Percentiles rank a stretch among this genome's conserved stretches.
Evolutionary conservation across 1,284 basidiomycete species (phyloP).

Genomic region (Ustanciosporium gigantosporum): DNA sequence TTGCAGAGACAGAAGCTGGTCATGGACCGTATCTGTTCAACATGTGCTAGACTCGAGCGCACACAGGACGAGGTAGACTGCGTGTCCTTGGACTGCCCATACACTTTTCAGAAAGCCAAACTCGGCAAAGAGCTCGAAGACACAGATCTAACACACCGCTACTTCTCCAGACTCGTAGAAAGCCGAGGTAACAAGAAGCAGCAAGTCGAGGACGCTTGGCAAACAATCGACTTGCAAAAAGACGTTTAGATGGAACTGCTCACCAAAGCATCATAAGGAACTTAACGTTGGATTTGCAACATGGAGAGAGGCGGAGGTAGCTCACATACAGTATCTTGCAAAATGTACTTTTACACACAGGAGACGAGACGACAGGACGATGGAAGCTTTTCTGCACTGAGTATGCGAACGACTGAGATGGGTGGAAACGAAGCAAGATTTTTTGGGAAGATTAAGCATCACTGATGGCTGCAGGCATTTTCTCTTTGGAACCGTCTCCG

Average conservation of each 20-base stretch:
- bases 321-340: too few species aligned
- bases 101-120: constrained; percentile 43
- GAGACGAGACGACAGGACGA: too few species aligned
- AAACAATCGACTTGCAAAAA: not conserved
- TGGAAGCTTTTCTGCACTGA: too few species aligned
- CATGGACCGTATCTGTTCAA: constrained; percentile 42
- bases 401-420: too few species aligned
- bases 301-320: not conserved
- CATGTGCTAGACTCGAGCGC: constrained; percentile 28
- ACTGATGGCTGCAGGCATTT: constrained; percentile 34
- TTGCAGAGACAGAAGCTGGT: constrained; percentile 17
- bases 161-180: constrained; percentile 10
- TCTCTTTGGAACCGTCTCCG: constrained; percentile 19
- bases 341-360: too few species aligned
- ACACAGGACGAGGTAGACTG: constrained; percentile 29
- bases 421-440: too few species aligned
- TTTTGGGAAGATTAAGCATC: constrained; percentile 27
- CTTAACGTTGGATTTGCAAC: too few species aligned
- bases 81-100: constrained; percentile 51
- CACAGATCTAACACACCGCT: constrained; percentile 1
- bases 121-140: constrained; percentile 13
- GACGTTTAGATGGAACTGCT: not conserved
- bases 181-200: constrained; percentile 3
- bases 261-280: too few species aligned
- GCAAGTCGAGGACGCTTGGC: constrained; percentile 14